Evolutionary conservation across 148 eudicot genomes (phyloP).

Genomic region (Camellia granthamiana): DNA sequence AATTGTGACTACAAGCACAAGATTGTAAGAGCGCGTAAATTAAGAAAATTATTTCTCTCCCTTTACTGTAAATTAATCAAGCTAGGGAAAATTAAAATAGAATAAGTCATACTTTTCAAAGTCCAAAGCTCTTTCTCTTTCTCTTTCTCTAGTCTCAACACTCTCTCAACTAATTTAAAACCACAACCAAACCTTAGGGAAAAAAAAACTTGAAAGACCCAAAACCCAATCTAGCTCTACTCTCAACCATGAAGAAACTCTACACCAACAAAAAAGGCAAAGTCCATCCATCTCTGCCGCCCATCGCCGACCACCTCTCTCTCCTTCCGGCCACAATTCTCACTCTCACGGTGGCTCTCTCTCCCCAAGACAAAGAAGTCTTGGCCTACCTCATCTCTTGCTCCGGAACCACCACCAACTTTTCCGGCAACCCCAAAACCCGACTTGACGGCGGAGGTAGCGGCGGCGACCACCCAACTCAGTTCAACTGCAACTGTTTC

Average conservation of each 20-base stretch:
- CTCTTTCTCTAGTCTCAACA: background rate
- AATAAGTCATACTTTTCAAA: too few relatives aligned
- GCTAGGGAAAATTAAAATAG: too few relatives aligned
- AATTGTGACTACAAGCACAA: too few relatives aligned
- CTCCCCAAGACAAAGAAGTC: conserved; percentile 28
- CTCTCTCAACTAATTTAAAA: background rate
- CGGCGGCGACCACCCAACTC: conserved; percentile 19
- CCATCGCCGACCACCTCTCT: conserved; percentile 22
- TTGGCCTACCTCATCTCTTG: conserved; percentile 31
- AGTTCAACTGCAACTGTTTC: conserved; percentile 28
- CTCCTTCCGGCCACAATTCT: conserved; percentile 25
- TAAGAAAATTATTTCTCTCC: too few relatives aligned
- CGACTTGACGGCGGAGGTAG: background rate
- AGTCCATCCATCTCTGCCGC: conserved; percentile 31
- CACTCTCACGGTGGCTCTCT: conserved; percentile 20
- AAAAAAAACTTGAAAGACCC: background rate
- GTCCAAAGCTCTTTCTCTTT: background rate
- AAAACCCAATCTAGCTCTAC: background rate
- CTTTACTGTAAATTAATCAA: too few relatives aligned
- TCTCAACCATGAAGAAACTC: conserved; percentile 25
- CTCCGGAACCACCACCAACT: conserved; percentile 17
- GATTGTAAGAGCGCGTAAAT: too few relatives aligned
- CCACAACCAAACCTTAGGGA: background rate
- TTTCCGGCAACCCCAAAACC: background rate
- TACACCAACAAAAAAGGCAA: conserved; percentile 24